Base-by-base conservation (phyloP, 2,329 filamentous ascomycete species). In the Geoglossum cookeanum region DNA sequence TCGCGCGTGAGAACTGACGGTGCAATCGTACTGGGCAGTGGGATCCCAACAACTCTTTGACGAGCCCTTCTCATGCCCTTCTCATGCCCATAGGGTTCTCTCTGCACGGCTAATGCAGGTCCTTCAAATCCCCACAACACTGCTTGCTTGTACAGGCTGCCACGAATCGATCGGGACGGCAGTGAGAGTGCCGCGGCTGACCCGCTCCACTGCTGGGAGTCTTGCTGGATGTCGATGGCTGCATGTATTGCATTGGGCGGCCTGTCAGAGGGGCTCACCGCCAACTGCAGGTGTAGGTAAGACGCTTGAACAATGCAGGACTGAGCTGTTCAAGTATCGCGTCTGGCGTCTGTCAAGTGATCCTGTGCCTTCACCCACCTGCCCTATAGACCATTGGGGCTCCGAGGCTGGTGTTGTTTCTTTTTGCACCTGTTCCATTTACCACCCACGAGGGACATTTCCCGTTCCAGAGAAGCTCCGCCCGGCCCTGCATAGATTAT, bases 61-160 rank as follows among this genome's bases (percentile, higher is more conserved):
- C 11, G 33, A 42, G 37, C 6, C n/a, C n/a, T n/a, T n/a, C n/a
- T n/a, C n/a, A n/a, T n/a, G n/a, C n/a, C n/a, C n/a, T 42, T 6
- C 11, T 15, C 37, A 15, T n/a, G 11, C 32, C 29, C 30, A 17
- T 35, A 33, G 49, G 49, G 30, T 35, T 35, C 2, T 35, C 2
- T 37, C 49, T 53, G 27, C 49, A 8, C 49, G 49, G 49, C 49
- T 53, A 53, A 35, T 53, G 49, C 49, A 53, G 49, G 49, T 53
- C 49, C 49, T 53, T 45, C 42, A 15, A 42, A 13, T 6, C 37
- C 37, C 37, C 37, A 42, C 37, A 15, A 15, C n/a, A 11, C 13
- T 15, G 42, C 42, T 42, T 13, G 42, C 4, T 22, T 22, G 42
- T 22, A 22, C 42, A 45, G 37, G 42, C 42, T 45, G 42, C 42